Evolutionary conservation across 164 flowering plant genomes (phyloP), one percentile per base, ranked within the genome.

Genomic region (Warburgia ugandensis): DNA sequence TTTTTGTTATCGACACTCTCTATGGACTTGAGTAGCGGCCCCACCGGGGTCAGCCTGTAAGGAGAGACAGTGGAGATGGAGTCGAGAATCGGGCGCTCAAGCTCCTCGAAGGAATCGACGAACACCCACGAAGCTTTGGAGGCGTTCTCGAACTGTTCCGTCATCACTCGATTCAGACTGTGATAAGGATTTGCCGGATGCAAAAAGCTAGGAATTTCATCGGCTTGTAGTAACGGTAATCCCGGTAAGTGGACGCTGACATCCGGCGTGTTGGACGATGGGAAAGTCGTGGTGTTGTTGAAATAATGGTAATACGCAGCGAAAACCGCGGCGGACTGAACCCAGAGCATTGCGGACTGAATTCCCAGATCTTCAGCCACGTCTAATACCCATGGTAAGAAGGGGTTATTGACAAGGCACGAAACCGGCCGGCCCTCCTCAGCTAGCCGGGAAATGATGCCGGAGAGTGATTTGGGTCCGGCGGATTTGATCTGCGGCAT

Each of bases 351-450:
- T 10, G 84, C 90, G 37, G 68, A 60, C 3, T 81, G 88, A 45
- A 88, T 52, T 6, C 72, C 70, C 3, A 76, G 45, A 0, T 46
- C 61, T 0, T 60, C 73, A 1, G 89, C 91, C 2, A 85, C 76
- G 42, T 83, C 97, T 3, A 72, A 59, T 0, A 71, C 95, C 92
- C 95, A 88, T 0, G 97, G 87, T 2, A 85, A 58, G 51, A 88
- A 85, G 0, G 89, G 81, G 59, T 81, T 89, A 59, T 68, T 68
- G 47, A 89, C 66, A n/a, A 86, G 21, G 57, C 86, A 89, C 0
- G 86, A 63, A 8, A 89, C 77, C 2, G 84, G 83, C 0, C 79
- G 73, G 30, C 68, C 74, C 6, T 54, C 48, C 4, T 63, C 66
- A 1, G 64, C 73, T 30, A 67, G 62, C 7, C 41, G 55, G 4